Evolutionary conservation across 495 filamentous ascomycete species (phyloP), one percentile per base, ranked within the genome.

Genomic region (Talaromyces ruber): DNA sequence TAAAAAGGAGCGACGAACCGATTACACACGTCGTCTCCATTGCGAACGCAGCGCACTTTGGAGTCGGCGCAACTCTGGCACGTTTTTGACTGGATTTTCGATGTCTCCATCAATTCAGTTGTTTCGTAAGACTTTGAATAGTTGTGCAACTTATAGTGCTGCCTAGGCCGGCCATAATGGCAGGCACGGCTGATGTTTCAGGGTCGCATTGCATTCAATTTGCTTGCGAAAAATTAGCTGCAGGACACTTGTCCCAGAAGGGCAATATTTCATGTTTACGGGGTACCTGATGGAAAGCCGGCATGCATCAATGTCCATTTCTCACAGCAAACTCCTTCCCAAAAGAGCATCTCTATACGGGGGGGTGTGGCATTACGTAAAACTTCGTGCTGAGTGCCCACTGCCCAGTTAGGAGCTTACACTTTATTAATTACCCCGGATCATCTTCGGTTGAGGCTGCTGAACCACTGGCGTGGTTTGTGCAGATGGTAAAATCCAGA

Each of bases 21-120:
- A 28, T 63, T 62, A 52, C 68, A 70, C 2, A 59, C 50, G 8
- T 60, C 53, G 12, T 64, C 65, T 12, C 54, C 16, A 56, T 58
- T 62, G 24, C 66, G 68, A 21, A 67, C 52, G 61, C 68, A 72
- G 12, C 66, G 65, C 25, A 72, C 66, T 45, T 70, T 70, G 4
- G 70, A 70, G 28, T 60, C 63, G 52, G 68, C 70, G 34, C 68
- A 70, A 30, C 63, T 66, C 43, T 69, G 63, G 32, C 68, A 72
- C 1, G 68, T 67, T 43, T 45, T 66, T 47, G 43, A 47, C 7
- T 21, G 43, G 43, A 7, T 21, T 47, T 22, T 21, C 2, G 39
- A 8, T 45, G 43, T 21, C 43, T 21, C 43, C 43, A 47, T 47
- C 43, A 21, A n/a, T 21, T 47, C 6, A 18, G 43, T 8, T 18